A percentile compares a stretch with the other conserved stretches of the same genome.
phyloP scores from a whole-genome alignment of 2,329 filamentous ascomycete species.

The Colletotrichum abscissum region DNA sequence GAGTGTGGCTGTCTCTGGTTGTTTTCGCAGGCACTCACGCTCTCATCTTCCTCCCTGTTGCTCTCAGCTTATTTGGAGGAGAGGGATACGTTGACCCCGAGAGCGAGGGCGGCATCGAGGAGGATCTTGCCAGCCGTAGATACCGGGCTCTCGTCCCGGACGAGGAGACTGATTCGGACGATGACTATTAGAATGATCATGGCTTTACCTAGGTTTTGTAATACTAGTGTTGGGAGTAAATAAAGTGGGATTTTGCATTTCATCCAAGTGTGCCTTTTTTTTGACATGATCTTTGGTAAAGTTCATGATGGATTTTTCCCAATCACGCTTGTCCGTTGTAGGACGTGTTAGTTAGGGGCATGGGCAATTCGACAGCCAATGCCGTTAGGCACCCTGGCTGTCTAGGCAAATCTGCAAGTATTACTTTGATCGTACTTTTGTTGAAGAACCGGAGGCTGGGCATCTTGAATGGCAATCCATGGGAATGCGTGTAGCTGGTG shows the following conservation, averaged over 20 bases:
- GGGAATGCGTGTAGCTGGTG: neutral
- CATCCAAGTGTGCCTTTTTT: neutral
- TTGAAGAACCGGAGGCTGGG: neutral
- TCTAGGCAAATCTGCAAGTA: neutral
- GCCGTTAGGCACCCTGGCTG: neutral
- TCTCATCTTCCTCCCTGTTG: conserved; percentile 90
- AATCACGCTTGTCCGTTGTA: neutral
- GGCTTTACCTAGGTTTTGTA: neutral
- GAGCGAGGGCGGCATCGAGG: conserved; percentile 87
- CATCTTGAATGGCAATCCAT: neutral
- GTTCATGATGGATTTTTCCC: accelerated
- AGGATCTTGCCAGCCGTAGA: conserved; percentile 83
- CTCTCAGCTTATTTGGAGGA: conserved; percentile 86
- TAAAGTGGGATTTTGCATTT: conserved; percentile 8
- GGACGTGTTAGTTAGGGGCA: neutral
- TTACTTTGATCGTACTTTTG: neutral
- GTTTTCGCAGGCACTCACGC: conserved; percentile 90
- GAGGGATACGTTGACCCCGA: conserved; percentile 90
- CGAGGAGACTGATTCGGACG: conserved; percentile 80
- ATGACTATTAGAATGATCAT: conserved; percentile 58
- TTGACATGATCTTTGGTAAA: neutral
- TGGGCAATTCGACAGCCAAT: neutral
- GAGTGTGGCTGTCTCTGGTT: conserved; percentile 93
- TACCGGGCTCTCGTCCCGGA: conserved; percentile 83
- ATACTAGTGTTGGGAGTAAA: conserved; percentile 15